Evolutionary conservation across 2,329 filamentous ascomycete species (phyloP).

Genomic region (Pseudogymnoascus destructans): DNA sequence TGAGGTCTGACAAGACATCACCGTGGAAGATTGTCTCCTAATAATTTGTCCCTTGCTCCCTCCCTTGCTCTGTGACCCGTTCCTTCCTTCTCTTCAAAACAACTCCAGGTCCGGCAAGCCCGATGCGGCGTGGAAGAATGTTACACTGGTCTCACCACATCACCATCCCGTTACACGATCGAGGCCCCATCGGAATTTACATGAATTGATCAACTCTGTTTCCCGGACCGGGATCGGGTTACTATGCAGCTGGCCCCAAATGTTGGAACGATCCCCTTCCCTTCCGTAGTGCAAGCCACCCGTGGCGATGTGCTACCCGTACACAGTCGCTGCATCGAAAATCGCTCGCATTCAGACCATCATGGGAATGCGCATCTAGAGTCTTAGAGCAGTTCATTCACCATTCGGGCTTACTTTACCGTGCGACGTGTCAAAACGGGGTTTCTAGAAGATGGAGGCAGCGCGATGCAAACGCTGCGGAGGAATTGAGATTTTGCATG

Average conservation of each 20-base stretch:
- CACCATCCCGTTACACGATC: not conserved
- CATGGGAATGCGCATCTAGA: not conserved
- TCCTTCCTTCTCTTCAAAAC: not conserved
- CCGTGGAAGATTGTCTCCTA: not conserved
- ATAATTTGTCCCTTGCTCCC: not conserved
- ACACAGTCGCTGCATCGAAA: not conserved
- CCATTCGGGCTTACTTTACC: not conserved
- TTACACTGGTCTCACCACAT: not conserved
- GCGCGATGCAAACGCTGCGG: not conserved
- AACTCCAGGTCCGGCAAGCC: not conserved
- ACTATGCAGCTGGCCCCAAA: not conserved
- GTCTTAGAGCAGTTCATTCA: not conserved
- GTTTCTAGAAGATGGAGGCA: not conserved
- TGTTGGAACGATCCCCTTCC: not conserved
- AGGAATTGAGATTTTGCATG: not conserved
- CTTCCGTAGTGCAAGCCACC: not conserved
- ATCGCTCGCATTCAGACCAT: not conserved
- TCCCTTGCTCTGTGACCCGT: not conserved
- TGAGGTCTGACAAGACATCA: not conserved
- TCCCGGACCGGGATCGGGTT: not conserved
- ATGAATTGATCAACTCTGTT: not conserved
- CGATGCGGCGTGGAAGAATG: not conserved
- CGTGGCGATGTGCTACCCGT: not conserved
- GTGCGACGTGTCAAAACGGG: not conserved
- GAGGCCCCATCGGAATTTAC: not conserved